phyloP scores from a whole-genome alignment of 257 asterid genomes.

The Rubia yunnanensis region DNA sequence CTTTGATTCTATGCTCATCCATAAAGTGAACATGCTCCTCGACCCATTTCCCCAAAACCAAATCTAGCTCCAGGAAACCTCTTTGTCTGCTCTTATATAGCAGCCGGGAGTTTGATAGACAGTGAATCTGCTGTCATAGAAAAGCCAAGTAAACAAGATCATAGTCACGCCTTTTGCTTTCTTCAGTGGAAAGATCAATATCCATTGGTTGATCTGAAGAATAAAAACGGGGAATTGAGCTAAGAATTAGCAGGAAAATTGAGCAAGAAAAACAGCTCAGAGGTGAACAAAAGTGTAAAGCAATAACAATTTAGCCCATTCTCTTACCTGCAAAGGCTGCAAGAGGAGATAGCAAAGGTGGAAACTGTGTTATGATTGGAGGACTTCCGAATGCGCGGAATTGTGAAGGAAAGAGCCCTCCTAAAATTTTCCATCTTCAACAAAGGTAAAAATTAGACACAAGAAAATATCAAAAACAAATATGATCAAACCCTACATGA shows the following conservation, averaged over 20 bases:
- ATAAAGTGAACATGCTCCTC: conserved; percentile 70
- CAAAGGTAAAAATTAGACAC: background rate
- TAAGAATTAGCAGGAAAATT: conserved; percentile 39
- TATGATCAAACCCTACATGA: background rate
- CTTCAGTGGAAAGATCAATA: conserved; percentile 60
- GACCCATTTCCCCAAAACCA: conserved; percentile 85
- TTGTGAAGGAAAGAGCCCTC: conserved; percentile 33
- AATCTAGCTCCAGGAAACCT: conserved; percentile 89
- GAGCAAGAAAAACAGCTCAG: background rate
- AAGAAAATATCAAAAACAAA: background rate
- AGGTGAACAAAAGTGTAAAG: background rate
- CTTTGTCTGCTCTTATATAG: conserved; percentile 85
- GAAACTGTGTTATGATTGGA: conserved; percentile 11
- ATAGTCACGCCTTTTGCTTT: conserved; percentile 46
- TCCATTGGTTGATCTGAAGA: conserved; percentile 33
- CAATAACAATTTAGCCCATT: background rate
- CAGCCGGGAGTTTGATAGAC: conserved; percentile 35
- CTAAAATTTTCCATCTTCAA: conserved; percentile 50
- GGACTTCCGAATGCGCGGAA: conserved; percentile 46
- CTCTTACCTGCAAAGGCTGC: conserved; percentile 30
- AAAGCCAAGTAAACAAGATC: background rate
- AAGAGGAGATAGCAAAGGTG: conserved; percentile 17
- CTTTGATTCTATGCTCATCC: conserved; percentile 60
- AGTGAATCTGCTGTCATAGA: background rate
- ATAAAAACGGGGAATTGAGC: conserved; percentile 38